Evolutionary conservation across 352 stramenopile species (phyloP).

Genomic region (Bremia lactucae): DNA sequence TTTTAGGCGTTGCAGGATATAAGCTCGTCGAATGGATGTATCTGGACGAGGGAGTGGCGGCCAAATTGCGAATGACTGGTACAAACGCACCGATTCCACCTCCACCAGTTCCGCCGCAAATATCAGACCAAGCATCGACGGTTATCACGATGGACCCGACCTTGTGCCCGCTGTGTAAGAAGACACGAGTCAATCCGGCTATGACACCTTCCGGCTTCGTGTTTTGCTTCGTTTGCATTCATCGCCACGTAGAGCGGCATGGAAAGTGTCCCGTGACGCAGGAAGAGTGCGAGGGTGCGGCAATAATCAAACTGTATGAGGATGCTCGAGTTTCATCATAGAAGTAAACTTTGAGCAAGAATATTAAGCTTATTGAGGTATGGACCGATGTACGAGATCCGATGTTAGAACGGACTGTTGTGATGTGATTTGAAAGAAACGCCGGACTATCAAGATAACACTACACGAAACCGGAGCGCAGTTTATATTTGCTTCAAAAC

Average conservation of each 20-base stretch:
- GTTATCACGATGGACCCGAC: slow-evolving; percentile 36
- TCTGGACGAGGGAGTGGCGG: slow-evolving; percentile 60
- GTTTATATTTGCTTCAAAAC: too few relatives aligned
- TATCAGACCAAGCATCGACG: slow-evolving; percentile 44
- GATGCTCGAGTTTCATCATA: slow-evolving; percentile 29
- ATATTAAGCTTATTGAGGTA: too few relatives aligned
- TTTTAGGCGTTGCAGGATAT: slow-evolving; percentile 69
- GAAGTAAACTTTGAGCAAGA: slow-evolving; percentile 1
- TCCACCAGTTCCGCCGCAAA: slow-evolving; percentile 57
- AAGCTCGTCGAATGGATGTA: slow-evolving; percentile 87
- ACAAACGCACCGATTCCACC: slow-evolving; percentile 52
- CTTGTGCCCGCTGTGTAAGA: slow-evolving; percentile 59
- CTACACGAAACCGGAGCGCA: too few relatives aligned
- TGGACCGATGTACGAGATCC: too few relatives aligned
- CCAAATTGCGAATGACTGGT: slow-evolving; percentile 43
- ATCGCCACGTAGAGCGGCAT: slow-evolving; percentile 56
- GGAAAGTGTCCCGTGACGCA: slow-evolving; percentile 70
- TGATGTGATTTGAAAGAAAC: too few relatives aligned
- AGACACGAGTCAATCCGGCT: slow-evolving; percentile 61
- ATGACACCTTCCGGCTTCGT: slow-evolving; percentile 67
- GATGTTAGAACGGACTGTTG: too few relatives aligned
- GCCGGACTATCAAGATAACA: too few relatives aligned
- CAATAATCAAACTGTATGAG: slow-evolving; percentile 80
- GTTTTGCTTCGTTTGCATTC: slow-evolving; percentile 80
- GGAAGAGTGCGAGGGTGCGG: slow-evolving; percentile 49